Conservation (phyloP, 305 asterid genomes). For the Fraxinus floribunda region DNA sequence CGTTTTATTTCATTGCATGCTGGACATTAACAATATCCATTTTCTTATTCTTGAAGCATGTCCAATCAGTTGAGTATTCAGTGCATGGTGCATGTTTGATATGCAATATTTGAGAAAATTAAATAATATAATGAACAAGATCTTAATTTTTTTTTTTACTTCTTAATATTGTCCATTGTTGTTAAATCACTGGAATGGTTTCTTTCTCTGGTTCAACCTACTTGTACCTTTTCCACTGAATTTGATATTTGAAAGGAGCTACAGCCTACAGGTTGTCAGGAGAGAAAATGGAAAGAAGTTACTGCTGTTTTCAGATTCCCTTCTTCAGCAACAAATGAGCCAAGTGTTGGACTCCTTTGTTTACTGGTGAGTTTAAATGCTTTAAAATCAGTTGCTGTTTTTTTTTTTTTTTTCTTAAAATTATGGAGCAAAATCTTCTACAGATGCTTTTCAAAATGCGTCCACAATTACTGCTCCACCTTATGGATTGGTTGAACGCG, state of each 20-base stretch:
- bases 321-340: conserved; percentile 47
- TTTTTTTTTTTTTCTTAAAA: background rate
- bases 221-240: background rate
- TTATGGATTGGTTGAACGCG: conserved; percentile 21
- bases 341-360: conserved; percentile 60
- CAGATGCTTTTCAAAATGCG: conserved; percentile 40
- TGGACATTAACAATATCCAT: background rate
- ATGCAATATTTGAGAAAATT: too few species aligned
- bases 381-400: conserved; percentile 31
- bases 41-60: background rate
- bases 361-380: conserved; percentile 38
- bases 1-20: background rate
- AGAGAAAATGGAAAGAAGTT: conserved; percentile 73
- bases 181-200: background rate
- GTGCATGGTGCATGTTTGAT: too few species aligned
- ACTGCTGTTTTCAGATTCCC: conserved; percentile 69
- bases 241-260: background rate
- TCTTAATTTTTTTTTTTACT: too few species aligned
- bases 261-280: conserved; percentile 61
- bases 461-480: conserved; percentile 32
- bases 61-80: too few species aligned
- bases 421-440: conserved; percentile 4
- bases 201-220: too few species aligned
- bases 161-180: too few species aligned
- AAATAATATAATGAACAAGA: too few species aligned